Evolutionary conservation across 345 rosid species (phyloP).

Genomic region (Corchorus capsularis): DNA sequence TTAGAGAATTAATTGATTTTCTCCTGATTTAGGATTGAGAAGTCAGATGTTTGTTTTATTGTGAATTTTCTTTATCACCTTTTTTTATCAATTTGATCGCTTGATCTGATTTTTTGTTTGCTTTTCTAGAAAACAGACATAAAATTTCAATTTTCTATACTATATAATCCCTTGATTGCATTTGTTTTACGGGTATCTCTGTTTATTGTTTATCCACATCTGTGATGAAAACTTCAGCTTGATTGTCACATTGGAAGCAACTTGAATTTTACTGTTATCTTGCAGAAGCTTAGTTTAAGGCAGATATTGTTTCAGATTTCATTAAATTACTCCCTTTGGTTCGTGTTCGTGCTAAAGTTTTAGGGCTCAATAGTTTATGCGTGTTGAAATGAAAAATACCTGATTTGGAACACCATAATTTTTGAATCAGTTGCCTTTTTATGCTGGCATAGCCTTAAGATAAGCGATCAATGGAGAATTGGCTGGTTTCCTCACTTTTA

Average conservation of each 20-base stretch:
- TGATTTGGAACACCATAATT: neutral
- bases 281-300: conserved; percentile 9
- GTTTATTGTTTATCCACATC: neutral
- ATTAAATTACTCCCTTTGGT: neutral
- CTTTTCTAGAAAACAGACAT: neutral
- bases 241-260: conserved; percentile 4
- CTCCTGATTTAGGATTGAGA: neutral
- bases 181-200: neutral
- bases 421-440: neutral
- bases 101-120: conserved; percentile 15
- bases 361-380: neutral
- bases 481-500: neutral
- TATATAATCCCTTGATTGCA: neutral
- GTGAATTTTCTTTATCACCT: neutral
- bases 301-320: conserved; percentile 1
- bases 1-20: neutral
- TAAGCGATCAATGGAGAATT: neutral
- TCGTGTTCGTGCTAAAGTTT: neutral
- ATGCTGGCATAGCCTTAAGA: neutral
- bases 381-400: neutral
- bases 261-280: neutral
- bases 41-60: neutral
- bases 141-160: neutral
- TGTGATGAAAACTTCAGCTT: neutral
- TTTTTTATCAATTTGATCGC: neutral